Conservation (phyloP, 2,329 filamentous ascomycete species). For the Ophiostoma australiae region DNA sequence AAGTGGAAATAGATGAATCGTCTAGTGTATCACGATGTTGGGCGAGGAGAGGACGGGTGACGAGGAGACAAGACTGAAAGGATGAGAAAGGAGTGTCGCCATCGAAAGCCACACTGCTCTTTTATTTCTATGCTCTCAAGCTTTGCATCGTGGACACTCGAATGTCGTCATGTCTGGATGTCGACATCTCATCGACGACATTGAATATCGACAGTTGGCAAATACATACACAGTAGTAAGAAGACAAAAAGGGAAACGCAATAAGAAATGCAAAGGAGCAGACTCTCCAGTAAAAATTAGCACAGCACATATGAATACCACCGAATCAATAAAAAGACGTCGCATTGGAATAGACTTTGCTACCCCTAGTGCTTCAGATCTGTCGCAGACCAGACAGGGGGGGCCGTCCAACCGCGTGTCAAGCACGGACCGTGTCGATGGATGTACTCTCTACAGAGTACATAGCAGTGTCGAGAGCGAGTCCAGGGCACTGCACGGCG, state of each 20-base stretch:
- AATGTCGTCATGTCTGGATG: too few relatives aligned
- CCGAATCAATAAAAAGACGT: not conserved
- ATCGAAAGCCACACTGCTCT: not conserved
- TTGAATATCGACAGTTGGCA: not conserved
- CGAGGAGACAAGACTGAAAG: not conserved
- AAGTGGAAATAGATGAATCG: not conserved
- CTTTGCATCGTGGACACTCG: not conserved
- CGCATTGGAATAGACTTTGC: constrained; percentile 4
- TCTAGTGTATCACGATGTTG: not conserved
- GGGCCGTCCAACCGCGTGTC: constrained; percentile 22
- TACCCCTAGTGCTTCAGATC: constrained; percentile 40
- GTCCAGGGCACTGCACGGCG: too few relatives aligned
- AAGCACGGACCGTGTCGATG: constrained; percentile 19
- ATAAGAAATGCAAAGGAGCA: not conserved
- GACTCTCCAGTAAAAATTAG: not conserved
- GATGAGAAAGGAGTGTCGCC: not conserved
- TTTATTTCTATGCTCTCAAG: not conserved
- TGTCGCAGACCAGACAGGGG: constrained; percentile 42
- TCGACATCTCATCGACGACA: not conserved
- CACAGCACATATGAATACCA: not conserved
- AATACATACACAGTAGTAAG: not conserved
- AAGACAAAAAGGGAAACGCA: not conserved
- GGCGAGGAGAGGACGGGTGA: not conserved
- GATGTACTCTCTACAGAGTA: too few relatives aligned
- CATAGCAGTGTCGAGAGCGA: too few relatives aligned